Evolutionary conservation across 208 protist species (phyloP).

Genomic region (Wallacemonas rigidus): DNA sequence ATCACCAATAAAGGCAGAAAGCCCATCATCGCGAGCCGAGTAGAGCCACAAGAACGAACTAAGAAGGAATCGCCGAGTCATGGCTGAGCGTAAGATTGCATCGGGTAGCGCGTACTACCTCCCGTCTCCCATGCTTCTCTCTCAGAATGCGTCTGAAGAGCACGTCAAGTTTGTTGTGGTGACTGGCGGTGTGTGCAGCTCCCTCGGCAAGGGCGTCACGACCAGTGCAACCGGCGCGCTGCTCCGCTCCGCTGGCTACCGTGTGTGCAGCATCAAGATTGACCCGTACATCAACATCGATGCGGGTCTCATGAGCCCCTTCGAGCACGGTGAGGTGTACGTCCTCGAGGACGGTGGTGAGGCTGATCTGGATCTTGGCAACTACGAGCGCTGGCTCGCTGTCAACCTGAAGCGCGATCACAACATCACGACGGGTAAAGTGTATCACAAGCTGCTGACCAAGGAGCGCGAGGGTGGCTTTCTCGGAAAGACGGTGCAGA

Average conservation of each 20-base stretch:
- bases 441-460: conserved; percentile 96
- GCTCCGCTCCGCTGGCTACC: conserved; percentile 86
- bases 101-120: conserved; percentile 79
- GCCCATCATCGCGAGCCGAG: no score
- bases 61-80: background rate
- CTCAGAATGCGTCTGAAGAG: conserved; percentile 33
- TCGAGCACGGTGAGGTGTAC: conserved; percentile 99
- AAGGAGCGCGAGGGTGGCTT: conserved; percentile 98
- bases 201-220: conserved; percentile 97
- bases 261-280: conserved; percentile 98
- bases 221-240: conserved; percentile 85
- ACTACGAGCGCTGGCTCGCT: conserved; percentile 99
- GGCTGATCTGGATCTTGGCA: conserved; percentile 98
- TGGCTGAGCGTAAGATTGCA: conserved; percentile 49
- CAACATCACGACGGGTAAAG: conserved; percentile 99
- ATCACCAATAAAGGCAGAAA: no score
- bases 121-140: conserved; percentile 68
- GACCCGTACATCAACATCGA: conserved; percentile 99
- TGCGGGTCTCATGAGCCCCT: conserved; percentile 93
- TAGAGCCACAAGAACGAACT: no score
- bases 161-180: conserved; percentile 96
- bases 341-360: conserved; percentile 98
- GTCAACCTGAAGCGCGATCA: conserved; percentile 94
- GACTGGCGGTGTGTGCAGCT: conserved; percentile 98
- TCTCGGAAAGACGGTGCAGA: conserved; percentile 99